Evolutionary conservation across 1,284 basidiomycete species (phyloP), one percentile per base, ranked within the genome.

Genomic region (Sporisorium reilianum): DNA sequence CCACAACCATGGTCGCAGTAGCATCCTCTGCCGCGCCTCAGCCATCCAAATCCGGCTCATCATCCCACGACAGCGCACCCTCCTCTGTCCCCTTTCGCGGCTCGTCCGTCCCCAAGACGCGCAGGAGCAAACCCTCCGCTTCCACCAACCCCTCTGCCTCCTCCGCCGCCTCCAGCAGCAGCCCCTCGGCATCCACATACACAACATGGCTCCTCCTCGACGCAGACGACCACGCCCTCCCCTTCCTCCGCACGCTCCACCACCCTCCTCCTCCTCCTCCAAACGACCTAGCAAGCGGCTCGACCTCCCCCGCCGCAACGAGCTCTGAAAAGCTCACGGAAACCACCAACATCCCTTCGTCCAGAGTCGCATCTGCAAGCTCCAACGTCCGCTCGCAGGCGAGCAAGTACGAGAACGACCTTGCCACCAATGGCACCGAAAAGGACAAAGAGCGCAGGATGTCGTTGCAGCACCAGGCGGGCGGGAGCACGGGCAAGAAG

Each of bases 191-290:
- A 16, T 44, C 41, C 3, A 34, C 59, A 2, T 56, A 41, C 32
- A 59, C 66, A 12, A 55, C 65, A 30, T 75, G 72, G 72, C 63
- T 75, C 9, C 52, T 75, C 14, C 26, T 75, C 22, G 72, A 75
- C 30, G 59, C 55, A 9, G 66, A 55, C 26, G 62, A 69, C 16
- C 46, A 26, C 16, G 63, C 72, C 0, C 55, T 42, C 0, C 63
- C 72, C 3, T 69, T 75, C 23, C 50, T 75, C 1, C 55, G 55
- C 16, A 57, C 59, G 3, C 40, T 75, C 5, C 54, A 64, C 40
- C 28, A 42, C 9, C 23, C 5, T 20, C 53, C 0, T 36, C 42
- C 2, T n/a, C n/a, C n/a, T n/a, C n/a, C n/a, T n/a, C n/a, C n/a
- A n/a, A 22, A 11, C 11, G 28, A 32, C 0, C 53, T 59, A 14